Evolutionary conservation across 805 yeast genomes (phyloP), one percentile per base, ranked within the genome.

Genomic region (Clavispora phyllophila): DNA sequence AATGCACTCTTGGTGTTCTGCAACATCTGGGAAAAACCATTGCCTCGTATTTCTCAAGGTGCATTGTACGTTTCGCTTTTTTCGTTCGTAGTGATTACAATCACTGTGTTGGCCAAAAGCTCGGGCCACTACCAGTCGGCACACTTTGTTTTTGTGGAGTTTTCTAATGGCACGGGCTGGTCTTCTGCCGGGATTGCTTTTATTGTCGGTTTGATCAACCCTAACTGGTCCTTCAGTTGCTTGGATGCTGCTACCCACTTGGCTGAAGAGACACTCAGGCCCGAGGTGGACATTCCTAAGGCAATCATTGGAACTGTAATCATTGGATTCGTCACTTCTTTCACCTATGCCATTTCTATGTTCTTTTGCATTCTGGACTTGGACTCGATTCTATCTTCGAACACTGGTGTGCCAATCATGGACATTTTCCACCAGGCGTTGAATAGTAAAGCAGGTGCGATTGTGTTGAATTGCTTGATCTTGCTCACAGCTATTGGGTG

Each of bases 221-320:
- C 87, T 5, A 76, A 79, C 43, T 82, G 85, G 85, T 76, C 82
- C 9, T 81, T 81, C 64, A 72, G 80, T 22, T 81, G 87, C 49
- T 68, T 81, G 39, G 89, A 82, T 55, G 77, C 81, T 44, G 86
- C 87, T 2, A 79, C 87, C 3, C 88, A 82, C 53, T 70, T 83
- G 74, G 80, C 84, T 18, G 89, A 83, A 55, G 88, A 82, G 55
- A 72, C 73, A 28, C 64, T 72, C 29, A 66, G 73, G 22, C 86
- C 88, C 5, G 76, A 76, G 52, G 67, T 73, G 39, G 71, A 76
- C 47, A 78, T 81, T 42, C 87, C 87, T 17, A 71, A 71, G 39
- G 79, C 84, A 2, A 79, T 82, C 48, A 65, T 79, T 56, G 72
- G 81, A 4, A 79, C 86, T 3, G 82, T 82, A 2, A 72, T 79